Evolutionary conservation across 345 rosid species (phyloP), one percentile per base, ranked within the genome.

Genomic region (Dimocarpus longan): DNA sequence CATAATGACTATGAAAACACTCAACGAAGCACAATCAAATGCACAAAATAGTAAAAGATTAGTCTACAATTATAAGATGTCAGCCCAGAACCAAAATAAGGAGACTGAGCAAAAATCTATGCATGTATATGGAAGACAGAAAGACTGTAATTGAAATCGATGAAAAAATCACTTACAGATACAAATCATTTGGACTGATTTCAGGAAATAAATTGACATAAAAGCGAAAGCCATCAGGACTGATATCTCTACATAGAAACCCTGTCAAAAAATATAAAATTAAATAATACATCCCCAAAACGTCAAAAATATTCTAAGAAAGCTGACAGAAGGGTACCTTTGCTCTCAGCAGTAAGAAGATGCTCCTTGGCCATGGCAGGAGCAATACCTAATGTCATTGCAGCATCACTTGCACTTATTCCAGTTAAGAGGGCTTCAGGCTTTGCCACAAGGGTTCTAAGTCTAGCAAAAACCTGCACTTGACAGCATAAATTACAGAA

Each of bases 331-430:
- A 73, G 13, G 26, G 59, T 74, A 93, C 99, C 99, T 89, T 84
- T 89, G 88, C 89, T 93, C 85, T 94, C 98, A 67, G 99, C 97
- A 72, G 91, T 83, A 63, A 94, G 87, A 81, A 96, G 97, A 82
- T 92, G 97, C 85, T 96, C 98, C 85, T 96, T 94, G 54, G 99
- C 99, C 98, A 96, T 89, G 70, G 99, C 98, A 73, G 99, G 98
- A 75, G 98, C 98, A 70, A 96, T 93, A 74, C 91, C 97, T 76
- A 94, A 82, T 37, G 93, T 90, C 86, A 93, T 90, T 76, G 98
- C 98, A 86, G 98, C 98, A 84, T 96, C 98, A 84, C 90, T 90
- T 68, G 98, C 92, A 78, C 92, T 91, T 86, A 94, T 85, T 22
- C 99, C 98, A 71, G 70, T 78, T 79, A 80, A 85, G 48, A 96